These are phyloP conservation scores for Cardamine resedifolia DNA, from an alignment of 345 rosid genomes.

Conservation along the genomic window DNA sequence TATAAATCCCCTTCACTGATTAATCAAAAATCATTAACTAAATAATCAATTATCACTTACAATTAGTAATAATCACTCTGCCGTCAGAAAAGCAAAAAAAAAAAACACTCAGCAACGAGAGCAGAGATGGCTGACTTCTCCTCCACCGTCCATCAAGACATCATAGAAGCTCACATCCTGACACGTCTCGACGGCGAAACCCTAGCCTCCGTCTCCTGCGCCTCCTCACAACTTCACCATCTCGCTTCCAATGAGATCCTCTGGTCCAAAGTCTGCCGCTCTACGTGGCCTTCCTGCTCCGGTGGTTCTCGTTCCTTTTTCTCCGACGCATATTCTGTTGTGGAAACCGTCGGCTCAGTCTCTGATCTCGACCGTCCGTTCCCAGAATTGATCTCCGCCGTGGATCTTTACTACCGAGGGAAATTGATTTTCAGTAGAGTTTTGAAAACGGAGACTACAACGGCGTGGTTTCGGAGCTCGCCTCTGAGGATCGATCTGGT, in stretches of 20 bases:
- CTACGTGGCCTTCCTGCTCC: conserved; percentile 80
- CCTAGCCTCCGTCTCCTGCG: conserved; percentile 58
- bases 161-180: conserved; percentile 60
- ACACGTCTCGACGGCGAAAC: conserved; percentile 71
- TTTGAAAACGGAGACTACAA: conserved; percentile 56
- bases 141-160: conserved; percentile 52
- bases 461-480: conserved; percentile 66
- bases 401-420: conserved; percentile 55
- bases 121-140: neutral
- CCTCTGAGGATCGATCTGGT: conserved; percentile 74
- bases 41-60: conserved; percentile 7
- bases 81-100: neutral
- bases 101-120: conserved; percentile 12
- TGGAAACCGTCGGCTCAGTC: conserved; percentile 16
- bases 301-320: conserved; percentile 66
- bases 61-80: conserved; percentile 20
- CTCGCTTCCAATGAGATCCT: conserved; percentile 49
- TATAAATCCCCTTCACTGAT: conserved; percentile 9
- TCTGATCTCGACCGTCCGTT: conserved; percentile 25
- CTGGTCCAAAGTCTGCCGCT: conserved; percentile 54
- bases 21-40: conserved; percentile 15
- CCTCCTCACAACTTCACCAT: conserved; percentile 50
- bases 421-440: conserved; percentile 50
- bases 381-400: conserved; percentile 62
- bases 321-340: conserved; percentile 50